phyloP scores from a whole-genome alignment of 1,139 yeast species.

The Hemisphaericaspora lyxosophila region DNA sequence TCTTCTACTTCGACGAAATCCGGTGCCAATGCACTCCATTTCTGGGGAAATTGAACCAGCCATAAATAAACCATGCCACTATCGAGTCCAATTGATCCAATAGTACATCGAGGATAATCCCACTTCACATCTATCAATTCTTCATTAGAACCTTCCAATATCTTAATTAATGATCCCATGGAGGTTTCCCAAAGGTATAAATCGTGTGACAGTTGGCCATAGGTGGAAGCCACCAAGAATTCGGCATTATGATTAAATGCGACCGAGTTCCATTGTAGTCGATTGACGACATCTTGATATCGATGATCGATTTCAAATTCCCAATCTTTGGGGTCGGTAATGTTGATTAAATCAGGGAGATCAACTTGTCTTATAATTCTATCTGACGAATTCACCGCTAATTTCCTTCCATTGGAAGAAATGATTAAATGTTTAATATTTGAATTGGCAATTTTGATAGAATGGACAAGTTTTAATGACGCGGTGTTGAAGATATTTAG shows the following conservation, averaged over 20 bases:
- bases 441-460: constrained; percentile 60
- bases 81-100: constrained; percentile 88
- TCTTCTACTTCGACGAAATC: constrained; percentile 95
- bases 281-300: constrained; percentile 88
- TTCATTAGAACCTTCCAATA: constrained; percentile 90
- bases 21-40: constrained; percentile 97
- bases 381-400: constrained; percentile 82
- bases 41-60: constrained; percentile 82
- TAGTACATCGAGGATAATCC: constrained; percentile 73
- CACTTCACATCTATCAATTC: constrained; percentile 81
- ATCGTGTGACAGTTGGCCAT: constrained; percentile 83
- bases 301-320: constrained; percentile 72
- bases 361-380: constrained; percentile 72
- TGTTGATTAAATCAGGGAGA: constrained; percentile 49
- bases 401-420: constrained; percentile 63
- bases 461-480: constrained; percentile 38
- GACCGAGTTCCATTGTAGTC: constrained; percentile 86
- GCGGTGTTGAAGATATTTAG: constrained; percentile 49
- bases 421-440: constrained; percentile 71
- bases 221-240: constrained; percentile 83
- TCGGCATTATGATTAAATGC: constrained; percentile 78
- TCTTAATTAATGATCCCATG: constrained; percentile 83
- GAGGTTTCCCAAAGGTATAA: constrained; percentile 92
- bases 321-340: constrained; percentile 37
- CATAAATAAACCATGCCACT: constrained; percentile 81